Percentiles rank a stretch among this genome's conserved stretches.
phyloP scores from a whole-genome alignment of 73 alveolate genomes.

The Durusdinium trenchii region DNA sequence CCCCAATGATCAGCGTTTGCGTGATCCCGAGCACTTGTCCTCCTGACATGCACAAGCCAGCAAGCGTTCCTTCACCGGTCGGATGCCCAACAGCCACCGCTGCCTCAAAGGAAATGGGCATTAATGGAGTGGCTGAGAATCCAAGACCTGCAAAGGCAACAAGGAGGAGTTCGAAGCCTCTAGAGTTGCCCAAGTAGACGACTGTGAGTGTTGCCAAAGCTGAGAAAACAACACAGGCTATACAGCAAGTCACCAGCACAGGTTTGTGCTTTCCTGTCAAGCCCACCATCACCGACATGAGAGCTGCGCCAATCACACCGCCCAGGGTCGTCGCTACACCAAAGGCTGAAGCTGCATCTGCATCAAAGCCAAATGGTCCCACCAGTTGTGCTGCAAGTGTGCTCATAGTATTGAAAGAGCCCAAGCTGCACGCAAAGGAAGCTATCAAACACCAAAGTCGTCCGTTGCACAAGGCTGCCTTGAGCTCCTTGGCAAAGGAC shows the following conservation, averaged over 20 bases:
- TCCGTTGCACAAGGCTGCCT: slow-evolving; percentile 63
- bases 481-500: slow-evolving; percentile 62
- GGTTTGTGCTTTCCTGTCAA: slow-evolving; percentile 79
- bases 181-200: slow-evolving; percentile 36
- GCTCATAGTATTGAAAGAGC: slow-evolving; percentile 87
- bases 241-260: slow-evolving; percentile 53
- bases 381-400: slow-evolving; percentile 89
- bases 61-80: slow-evolving; percentile 86
- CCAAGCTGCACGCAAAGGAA: slow-evolving; percentile 79
- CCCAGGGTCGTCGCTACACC: slow-evolving; percentile 80
- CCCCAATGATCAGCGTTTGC: slow-evolving; percentile 69
- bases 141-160: slow-evolving; percentile 84
- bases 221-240: slow-evolving; percentile 67
- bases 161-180: background rate
- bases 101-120: slow-evolving; percentile 94
- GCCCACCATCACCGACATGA: slow-evolving; percentile 74
- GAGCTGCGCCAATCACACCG: slow-evolving; percentile 76
- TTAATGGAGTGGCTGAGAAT: slow-evolving; percentile 79
- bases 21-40: slow-evolving; percentile 82
- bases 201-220: slow-evolving; percentile 45
- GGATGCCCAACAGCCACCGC: slow-evolving; percentile 79
- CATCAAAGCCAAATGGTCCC: slow-evolving; percentile 57
- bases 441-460: slow-evolving; percentile 76
- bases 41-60: slow-evolving; percentile 88
- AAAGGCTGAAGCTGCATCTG: slow-evolving; percentile 67